phyloP scores from a whole-genome alignment of 2,329 filamentous ascomycete species.

The Sphaerulina musiva region DNA sequence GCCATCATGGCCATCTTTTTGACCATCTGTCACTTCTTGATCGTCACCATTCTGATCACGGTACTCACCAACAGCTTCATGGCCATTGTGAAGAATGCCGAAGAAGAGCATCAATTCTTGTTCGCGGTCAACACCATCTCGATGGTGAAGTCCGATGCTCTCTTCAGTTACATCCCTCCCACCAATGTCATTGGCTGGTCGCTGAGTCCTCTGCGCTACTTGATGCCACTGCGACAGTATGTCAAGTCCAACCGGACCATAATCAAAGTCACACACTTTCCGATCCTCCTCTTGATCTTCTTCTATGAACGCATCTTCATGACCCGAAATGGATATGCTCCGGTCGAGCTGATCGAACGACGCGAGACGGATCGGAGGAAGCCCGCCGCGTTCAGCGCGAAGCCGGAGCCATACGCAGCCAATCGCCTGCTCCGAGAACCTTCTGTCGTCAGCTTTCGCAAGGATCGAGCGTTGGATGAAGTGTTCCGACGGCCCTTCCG shows the following conservation, averaged over 20 bases:
- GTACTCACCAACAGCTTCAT: conserved; percentile 97
- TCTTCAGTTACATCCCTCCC: conserved; percentile 90
- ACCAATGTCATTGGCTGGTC: conserved; percentile 89
- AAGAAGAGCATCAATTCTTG: conserved; percentile 84
- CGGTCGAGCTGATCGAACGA: conserved; percentile 77
- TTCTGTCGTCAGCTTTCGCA: conserved; percentile 80
- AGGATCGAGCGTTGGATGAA: conserved; percentile 83
- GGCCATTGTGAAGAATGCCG: conserved; percentile 86
- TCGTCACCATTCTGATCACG: conserved; percentile 89
- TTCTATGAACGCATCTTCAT: conserved; percentile 77
- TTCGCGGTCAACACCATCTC: conserved; percentile 97
- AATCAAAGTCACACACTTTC: conserved; percentile 87
- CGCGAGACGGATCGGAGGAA: conserved; percentile 30
- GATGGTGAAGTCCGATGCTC: conserved; percentile 95
- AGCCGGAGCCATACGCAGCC: conserved; percentile 59
- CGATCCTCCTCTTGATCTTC: conserved; percentile 79
- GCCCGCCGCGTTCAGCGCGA: conserved; percentile 30
- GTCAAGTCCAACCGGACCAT: conserved; percentile 81
- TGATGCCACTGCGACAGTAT: conserved; percentile 72
- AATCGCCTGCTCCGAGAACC: conserved; percentile 56
- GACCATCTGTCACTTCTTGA: conserved; percentile 90
- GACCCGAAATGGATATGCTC: conserved; percentile 68
- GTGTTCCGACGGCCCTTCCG: conserved; percentile 68
- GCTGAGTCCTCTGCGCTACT: conserved; percentile 72
- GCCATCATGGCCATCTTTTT: conserved; percentile 72